These are phyloP conservation scores for Phlyctochytrium bullatum DNA, from an alignment of 192 early-diverging fungal species.

Conservation along the genomic window DNA sequence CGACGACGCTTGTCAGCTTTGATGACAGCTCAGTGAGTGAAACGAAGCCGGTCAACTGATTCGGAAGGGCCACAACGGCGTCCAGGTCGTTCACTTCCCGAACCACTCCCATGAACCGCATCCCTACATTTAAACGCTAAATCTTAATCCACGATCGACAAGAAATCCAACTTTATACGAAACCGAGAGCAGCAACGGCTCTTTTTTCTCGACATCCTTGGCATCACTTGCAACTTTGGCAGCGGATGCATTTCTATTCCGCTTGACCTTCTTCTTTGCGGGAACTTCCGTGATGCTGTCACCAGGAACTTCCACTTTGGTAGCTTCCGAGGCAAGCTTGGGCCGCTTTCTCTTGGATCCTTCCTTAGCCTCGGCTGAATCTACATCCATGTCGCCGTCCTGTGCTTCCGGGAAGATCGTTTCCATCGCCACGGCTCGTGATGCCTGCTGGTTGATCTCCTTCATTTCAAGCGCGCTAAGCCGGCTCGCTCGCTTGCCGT, in stretches of 20 bases:
- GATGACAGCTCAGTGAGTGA: constrained; percentile 86
- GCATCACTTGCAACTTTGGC: neutral
- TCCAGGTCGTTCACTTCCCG: constrained; percentile 79
- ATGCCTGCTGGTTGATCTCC: neutral
- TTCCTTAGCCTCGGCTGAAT: neutral
- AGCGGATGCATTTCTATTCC: too few species aligned
- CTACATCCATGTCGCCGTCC: neutral
- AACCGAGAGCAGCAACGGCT: too few species aligned
- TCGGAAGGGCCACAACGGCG: constrained; percentile 76
- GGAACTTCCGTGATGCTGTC: constrained; percentile 9
- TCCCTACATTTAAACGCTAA: constrained; percentile 64
- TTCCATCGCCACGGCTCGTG: neutral
- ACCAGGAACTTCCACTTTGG: neutral
- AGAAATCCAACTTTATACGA: too few species aligned
- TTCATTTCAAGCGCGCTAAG: neutral
- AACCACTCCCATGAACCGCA: constrained; percentile 74
- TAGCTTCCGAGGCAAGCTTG: constrained; percentile 13
- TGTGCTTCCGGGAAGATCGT: neutral
- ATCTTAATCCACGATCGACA: neutral
- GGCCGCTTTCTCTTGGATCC: neutral
- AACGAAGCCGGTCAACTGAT: constrained; percentile 78
- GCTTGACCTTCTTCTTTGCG: constrained; percentile 15
- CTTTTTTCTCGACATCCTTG: neutral
- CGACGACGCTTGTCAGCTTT: constrained; percentile 65
- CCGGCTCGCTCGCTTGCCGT: neutral